phyloP scores from a whole-genome alignment of 352 stramenopile species.

The Aphanomyces astaci region DNA sequence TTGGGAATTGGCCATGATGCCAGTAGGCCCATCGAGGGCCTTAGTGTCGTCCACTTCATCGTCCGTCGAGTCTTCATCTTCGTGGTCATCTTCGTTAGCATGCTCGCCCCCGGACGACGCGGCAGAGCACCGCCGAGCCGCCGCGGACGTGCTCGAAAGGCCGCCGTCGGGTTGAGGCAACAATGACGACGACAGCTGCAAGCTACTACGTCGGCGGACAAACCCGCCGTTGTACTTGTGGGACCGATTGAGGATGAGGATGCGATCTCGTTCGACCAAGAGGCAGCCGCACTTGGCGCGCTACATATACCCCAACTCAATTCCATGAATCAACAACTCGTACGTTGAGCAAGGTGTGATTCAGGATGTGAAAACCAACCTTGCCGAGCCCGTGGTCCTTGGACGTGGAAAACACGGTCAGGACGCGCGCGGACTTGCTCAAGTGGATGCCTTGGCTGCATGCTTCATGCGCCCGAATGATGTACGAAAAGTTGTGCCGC shows the following conservation, averaged over 20 bases:
- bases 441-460: conserved; percentile 34
- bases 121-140: neutral
- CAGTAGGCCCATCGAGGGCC: neutral
- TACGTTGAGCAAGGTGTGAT: no score
- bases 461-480: conserved; percentile 26
- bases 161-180: neutral
- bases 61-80: conserved; percentile 33
- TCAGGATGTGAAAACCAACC: neutral
- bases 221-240: conserved; percentile 21
- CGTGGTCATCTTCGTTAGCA: conserved; percentile 3
- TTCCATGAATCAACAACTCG: neutral
- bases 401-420: conserved; percentile 69
- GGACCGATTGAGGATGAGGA: conserved; percentile 49
- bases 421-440: conserved; percentile 42
- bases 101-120: neutral
- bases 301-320: neutral
- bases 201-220: conserved; percentile 31
- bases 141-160: conserved; percentile 1
- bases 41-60: conserved; percentile 26
- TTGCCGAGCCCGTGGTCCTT: conserved; percentile 62
- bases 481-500: conserved; percentile 22
- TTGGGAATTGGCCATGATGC: neutral
- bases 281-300: conserved; percentile 51
- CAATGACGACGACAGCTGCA: neutral
- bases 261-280: conserved; percentile 52